Conservation (phyloP, 2,329 filamentous ascomycete species). For the Penicillium sp. region DNA sequence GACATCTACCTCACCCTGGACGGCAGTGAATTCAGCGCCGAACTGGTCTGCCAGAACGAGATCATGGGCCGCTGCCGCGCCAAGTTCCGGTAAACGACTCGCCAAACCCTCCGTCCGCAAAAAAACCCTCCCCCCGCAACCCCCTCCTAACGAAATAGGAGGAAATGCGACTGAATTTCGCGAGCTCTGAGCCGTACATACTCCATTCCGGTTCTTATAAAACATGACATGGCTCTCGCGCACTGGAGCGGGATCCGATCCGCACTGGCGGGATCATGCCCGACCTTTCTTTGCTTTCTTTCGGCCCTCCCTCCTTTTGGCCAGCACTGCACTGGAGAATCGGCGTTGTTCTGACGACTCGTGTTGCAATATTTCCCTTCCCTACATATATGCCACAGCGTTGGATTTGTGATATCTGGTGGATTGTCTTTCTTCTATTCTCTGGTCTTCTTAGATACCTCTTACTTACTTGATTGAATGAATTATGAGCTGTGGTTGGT, state of each 20-base stretch:
- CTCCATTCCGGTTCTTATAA: background rate
- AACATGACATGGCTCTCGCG: background rate
- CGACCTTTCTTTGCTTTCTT: background rate
- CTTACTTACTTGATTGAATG: slow-evolving; percentile 25
- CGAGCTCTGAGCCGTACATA: background rate
- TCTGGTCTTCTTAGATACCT: slow-evolving; percentile 29
- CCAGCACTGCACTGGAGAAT: slow-evolving; percentile 25
- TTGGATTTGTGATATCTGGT: slow-evolving; percentile 13
- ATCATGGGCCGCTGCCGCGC: slow-evolving; percentile 97
- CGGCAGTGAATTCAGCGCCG: slow-evolving; percentile 96
- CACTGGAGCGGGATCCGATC: background rate
- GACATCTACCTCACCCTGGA: slow-evolving; percentile 88
- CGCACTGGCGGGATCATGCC: background rate
- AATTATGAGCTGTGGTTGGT: slow-evolving; percentile 24
- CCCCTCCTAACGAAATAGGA: background rate
- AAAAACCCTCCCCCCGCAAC: background rate
- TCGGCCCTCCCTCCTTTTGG: background rate
- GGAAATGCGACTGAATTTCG: background rate
- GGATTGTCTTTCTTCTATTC: slow-evolving; percentile 10
- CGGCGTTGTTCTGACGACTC: slow-evolving; percentile 26
- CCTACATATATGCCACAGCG: slow-evolving; percentile 17
- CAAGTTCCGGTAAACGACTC: slow-evolving; percentile 67
- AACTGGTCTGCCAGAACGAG: slow-evolving; percentile 98
- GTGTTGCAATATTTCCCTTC: slow-evolving; percentile 13
- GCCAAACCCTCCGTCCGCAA: background rate